Percentiles rank a stretch among this genome's conserved stretches.
These are phyloP conservation scores for Verbascum thapsus DNA, from an alignment of 257 asterid genomes.

Conservation along the genomic window DNA sequence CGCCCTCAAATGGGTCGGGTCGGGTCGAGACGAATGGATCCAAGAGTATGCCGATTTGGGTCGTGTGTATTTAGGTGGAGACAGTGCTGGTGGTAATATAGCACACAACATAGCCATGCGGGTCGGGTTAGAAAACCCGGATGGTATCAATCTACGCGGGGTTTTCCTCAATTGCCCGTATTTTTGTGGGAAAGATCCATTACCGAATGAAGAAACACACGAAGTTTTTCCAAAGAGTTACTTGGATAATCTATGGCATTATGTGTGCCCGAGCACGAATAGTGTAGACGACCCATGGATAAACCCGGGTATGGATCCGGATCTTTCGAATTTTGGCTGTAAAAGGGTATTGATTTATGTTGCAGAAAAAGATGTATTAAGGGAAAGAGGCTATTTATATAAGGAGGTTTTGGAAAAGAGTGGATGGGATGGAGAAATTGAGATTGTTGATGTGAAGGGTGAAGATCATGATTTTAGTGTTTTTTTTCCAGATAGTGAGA, in stretches of 20 bases:
- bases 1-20: slow-evolving; percentile 37
- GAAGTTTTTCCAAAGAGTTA: background rate
- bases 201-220: slow-evolving; percentile 36
- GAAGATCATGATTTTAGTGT: slow-evolving; percentile 54
- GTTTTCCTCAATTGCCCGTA: slow-evolving; percentile 51
- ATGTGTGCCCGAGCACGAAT: slow-evolving; percentile 24
- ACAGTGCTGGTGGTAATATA: slow-evolving; percentile 67
- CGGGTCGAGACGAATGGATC: slow-evolving; percentile 47
- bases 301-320: slow-evolving; percentile 49
- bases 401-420: slow-evolving; percentile 39
- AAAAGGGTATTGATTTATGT: slow-evolving; percentile 45
- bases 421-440: slow-evolving; percentile 54
- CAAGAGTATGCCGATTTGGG: slow-evolving; percentile 44
- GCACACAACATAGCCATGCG: slow-evolving; percentile 47
- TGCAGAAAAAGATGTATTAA: slow-evolving; percentile 45
- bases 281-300: slow-evolving; percentile 51
- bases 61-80: slow-evolving; percentile 58
- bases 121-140: slow-evolving; percentile 40
- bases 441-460: slow-evolving; percentile 53
- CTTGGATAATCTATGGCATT: slow-evolving; percentile 30
- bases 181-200: slow-evolving; percentile 48
- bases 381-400: slow-evolving; percentile 47
- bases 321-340: slow-evolving; percentile 41
- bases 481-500: slow-evolving; percentile 26
- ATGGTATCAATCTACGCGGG: slow-evolving; percentile 41